Percentiles rank a stretch among this genome's conserved stretches.
These are phyloP conservation scores for Musa balbisiana DNA, from an alignment of 202 grass and related monocot species.

Conservation along the genomic window DNA sequence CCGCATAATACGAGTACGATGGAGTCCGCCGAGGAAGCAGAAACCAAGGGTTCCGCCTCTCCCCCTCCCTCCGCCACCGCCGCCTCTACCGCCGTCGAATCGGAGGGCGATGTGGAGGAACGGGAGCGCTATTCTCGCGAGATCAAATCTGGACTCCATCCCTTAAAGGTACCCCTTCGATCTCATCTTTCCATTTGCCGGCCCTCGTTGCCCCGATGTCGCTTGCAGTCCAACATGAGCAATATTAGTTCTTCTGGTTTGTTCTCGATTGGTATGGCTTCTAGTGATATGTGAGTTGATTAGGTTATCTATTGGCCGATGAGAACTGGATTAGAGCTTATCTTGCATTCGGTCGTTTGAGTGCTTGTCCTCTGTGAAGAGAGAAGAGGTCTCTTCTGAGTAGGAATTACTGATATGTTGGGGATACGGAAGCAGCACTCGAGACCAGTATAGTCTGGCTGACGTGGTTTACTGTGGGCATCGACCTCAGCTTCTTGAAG, in stretches of 20 bases:
- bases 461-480: neutral
- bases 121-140: conserved; percentile 64
- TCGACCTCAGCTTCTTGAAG: no score
- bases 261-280: neutral
- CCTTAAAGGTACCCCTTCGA: conserved; percentile 49
- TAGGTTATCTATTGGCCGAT: neutral
- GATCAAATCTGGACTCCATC: conserved; percentile 77
- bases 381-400: neutral
- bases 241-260: no score
- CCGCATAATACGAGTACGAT: no score
- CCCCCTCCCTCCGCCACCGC: conserved; percentile 10
- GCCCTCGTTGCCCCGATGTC: neutral
- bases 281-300: neutral
- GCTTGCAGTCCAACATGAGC: neutral
- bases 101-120: conserved; percentile 40
- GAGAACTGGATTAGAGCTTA: neutral
- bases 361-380: neutral
- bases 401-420: neutral
- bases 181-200: neutral
- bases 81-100: conserved; percentile 22
- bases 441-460: neutral
- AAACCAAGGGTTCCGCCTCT: neutral
- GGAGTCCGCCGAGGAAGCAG: no score
- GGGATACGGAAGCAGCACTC: neutral
- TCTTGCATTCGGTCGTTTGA: neutral